These are phyloP conservation scores for Thalassiosira mediterranea DNA, from an alignment of 352 stramenopile species.

Conservation along the genomic window DNA sequence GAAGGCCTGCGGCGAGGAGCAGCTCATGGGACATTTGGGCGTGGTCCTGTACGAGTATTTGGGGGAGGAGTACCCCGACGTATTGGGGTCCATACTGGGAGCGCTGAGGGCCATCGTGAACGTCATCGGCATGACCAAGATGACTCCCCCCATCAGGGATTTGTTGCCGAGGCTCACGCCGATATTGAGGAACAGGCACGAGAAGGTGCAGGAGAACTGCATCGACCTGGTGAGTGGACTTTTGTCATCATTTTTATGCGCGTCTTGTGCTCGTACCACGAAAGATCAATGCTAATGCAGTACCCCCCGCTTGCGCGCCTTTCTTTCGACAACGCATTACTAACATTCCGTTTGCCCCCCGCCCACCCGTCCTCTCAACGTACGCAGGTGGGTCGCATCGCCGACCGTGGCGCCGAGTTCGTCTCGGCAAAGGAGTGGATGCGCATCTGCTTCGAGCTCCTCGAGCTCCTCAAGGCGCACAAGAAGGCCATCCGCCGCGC, in stretches of 20 bases:
- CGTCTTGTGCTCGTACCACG: slow-evolving; percentile 4
- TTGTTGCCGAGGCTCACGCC: slow-evolving; percentile 97
- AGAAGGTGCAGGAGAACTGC: slow-evolving; percentile 99
- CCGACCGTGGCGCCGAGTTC: slow-evolving; percentile 95
- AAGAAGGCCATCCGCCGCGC: slow-evolving; percentile 98
- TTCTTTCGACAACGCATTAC: slow-evolving; percentile 30
- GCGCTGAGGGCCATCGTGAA: slow-evolving; percentile 98
- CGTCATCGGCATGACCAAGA: slow-evolving; percentile 99
- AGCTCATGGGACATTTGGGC: slow-evolving; percentile 98
- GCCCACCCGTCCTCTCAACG: slow-evolving; percentile 4
- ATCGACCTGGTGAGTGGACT: slow-evolving; percentile 88
- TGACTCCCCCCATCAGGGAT: slow-evolving; percentile 98
- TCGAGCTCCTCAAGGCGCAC: slow-evolving; percentile 99
- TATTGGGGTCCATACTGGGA: slow-evolving; percentile 97
- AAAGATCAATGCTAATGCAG: slow-evolving; percentile 17
- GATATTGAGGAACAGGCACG: slow-evolving; percentile 98
- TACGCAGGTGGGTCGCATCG: slow-evolving; percentile 95
- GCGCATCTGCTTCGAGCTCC: slow-evolving; percentile 99
- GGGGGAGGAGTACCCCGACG: slow-evolving; percentile 99
- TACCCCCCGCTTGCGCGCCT: slow-evolving; percentile 13
- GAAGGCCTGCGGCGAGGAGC: slow-evolving; percentile 98
- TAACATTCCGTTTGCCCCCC: slow-evolving; percentile 43
- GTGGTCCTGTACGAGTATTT: slow-evolving; percentile 99
- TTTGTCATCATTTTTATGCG: slow-evolving; percentile 9
- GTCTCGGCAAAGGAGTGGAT: slow-evolving; percentile 99